These are phyloP conservation scores for Tillandsia fasciculata DNA, from an alignment of 176 grass and related monocot species.

Conservation along the genomic window DNA sequence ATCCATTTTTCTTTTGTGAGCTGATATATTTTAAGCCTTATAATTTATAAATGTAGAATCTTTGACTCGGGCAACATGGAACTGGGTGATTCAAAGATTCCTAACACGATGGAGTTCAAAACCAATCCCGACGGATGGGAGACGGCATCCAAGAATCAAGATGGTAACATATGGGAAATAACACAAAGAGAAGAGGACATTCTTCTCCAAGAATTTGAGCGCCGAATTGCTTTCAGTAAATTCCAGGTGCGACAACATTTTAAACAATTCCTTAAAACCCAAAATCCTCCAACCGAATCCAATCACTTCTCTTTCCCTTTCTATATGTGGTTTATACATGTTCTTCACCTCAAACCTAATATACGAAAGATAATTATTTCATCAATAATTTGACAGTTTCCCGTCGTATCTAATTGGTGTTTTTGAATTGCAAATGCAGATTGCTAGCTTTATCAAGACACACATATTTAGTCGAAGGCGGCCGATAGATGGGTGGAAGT, in stretches of 20 bases:
- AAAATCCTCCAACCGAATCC: neutral
- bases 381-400: too few species aligned
- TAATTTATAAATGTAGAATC: conserved; percentile 42
- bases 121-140: conserved; percentile 93
- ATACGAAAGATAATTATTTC: neutral
- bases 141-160: conserved; percentile 57
- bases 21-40: neutral
- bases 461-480: conserved; percentile 81
- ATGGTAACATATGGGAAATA: conserved; percentile 89
- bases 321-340: neutral
- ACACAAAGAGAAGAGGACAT: conserved; percentile 86
- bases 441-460: conserved; percentile 89
- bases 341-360: neutral
- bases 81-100: conserved; percentile 53
- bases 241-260: conserved; percentile 42
- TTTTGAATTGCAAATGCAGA: conserved; percentile 25
- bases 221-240: conserved; percentile 89
- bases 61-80: conserved; percentile 75
- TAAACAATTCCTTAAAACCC: neutral
- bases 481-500: conserved; percentile 81
- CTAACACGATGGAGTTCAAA: conserved; percentile 61
- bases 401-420: too few species aligned
- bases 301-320: neutral
- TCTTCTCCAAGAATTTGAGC: conserved; percentile 96
- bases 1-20: neutral